Conservation (phyloP, 306 rosid species). For the Myrica gale region DNA sequence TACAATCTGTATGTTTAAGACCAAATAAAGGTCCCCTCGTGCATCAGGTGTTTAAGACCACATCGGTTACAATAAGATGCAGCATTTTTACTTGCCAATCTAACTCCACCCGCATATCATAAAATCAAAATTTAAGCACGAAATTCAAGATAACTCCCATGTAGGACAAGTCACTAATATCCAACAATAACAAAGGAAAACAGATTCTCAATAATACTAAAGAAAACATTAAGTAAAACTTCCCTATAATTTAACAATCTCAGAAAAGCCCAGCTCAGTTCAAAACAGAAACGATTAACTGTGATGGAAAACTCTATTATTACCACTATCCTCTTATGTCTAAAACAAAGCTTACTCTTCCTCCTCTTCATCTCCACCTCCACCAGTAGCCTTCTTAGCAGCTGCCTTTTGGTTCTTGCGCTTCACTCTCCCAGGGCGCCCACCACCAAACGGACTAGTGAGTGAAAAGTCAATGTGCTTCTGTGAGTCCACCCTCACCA, state of each 20-base stretch:
- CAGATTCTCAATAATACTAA: not conserved
- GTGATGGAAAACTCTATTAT: not conserved
- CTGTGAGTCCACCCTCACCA: constrained; percentile 41
- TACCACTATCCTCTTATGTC: not conserved
- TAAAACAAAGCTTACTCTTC: constrained; percentile 24
- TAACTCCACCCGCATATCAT: not conserved
- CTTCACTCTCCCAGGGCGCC: constrained; percentile 43
- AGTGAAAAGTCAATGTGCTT: constrained; percentile 43
- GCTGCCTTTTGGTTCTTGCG: constrained; percentile 40
- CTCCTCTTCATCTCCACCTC: constrained; percentile 38
- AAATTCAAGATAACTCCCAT: not conserved
- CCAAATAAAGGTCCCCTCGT: no score
- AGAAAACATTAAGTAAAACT: not conserved
- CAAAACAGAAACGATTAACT: not conserved
- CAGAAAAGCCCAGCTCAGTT: not conserved
- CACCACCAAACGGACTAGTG: constrained; percentile 42
- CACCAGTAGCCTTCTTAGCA: constrained; percentile 40
- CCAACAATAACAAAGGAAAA: not conserved
- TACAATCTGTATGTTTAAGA: no score
- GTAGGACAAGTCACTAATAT: not conserved
- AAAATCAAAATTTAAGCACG: not conserved
- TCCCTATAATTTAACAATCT: not conserved
- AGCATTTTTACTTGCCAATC: not conserved
- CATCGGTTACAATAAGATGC: no score
- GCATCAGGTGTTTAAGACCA: no score